Evolutionary conservation across 306 rosid species (phyloP).

Genomic region (Vigna angularis): DNA sequence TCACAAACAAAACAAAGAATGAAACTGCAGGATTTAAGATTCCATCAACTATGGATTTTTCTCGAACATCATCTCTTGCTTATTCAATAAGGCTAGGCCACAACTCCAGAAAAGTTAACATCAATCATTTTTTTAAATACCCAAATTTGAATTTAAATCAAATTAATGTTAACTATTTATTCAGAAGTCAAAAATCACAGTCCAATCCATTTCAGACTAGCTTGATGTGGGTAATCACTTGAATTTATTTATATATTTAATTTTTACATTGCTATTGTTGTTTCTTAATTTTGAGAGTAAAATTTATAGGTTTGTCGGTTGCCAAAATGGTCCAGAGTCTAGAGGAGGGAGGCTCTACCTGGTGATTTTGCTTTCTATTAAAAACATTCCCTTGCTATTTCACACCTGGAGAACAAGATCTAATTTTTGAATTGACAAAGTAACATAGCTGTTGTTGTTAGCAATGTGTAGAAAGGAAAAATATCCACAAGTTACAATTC

Average conservation of each 20-base stretch:
- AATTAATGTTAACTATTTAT: neutral
- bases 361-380: neutral
- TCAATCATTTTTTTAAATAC: neutral
- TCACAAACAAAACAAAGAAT: conserved; percentile 27
- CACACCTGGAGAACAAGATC: conserved; percentile 4
- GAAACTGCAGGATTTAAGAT: neutral
- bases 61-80: neutral
- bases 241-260: too few species aligned
- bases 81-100: neutral
- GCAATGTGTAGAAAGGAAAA: neutral
- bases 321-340: conserved; percentile 25
- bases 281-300: neutral
- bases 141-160: neutral
- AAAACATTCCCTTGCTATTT: conserved; percentile 18
- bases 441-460: neutral
- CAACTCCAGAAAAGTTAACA: neutral
- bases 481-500: neutral
- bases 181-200: too few species aligned
- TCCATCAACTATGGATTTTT: conserved; percentile 9
- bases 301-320: neutral
- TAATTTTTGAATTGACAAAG: neutral
- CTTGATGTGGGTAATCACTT: too few species aligned
- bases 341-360: neutral
- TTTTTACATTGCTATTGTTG: too few species aligned
- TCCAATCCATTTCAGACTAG: too few species aligned